Conservation (phyloP, 805 yeast genomes). For the Metschnikowia gruessii region DNA sequence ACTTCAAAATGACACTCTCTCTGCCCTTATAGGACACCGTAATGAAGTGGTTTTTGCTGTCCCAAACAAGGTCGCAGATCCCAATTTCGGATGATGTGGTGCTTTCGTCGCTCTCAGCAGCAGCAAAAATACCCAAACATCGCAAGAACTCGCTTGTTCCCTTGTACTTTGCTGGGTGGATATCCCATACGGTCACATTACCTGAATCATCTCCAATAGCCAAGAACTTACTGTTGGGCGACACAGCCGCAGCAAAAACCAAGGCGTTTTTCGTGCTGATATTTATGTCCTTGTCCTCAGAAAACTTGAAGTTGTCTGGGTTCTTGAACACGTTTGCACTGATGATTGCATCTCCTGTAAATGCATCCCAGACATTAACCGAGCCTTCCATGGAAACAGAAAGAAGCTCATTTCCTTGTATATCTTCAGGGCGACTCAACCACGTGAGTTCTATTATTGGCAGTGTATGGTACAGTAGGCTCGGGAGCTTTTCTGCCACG, state of each 20-base stretch:
- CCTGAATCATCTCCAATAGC: conserved; percentile 72
- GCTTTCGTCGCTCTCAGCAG: conserved; percentile 4
- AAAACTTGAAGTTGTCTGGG: conserved; percentile 23
- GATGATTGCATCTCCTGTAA: conserved; percentile 38
- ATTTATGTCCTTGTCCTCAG: conserved; percentile 10
- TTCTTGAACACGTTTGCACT: conserved; percentile 31
- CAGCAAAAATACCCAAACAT: conserved; percentile 26
- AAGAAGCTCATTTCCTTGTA: conserved; percentile 20
- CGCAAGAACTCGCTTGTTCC: conserved; percentile 18
- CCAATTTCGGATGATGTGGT: conserved; percentile 20
- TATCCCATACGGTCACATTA: conserved; percentile 51
- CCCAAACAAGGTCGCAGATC: conserved; percentile 41
- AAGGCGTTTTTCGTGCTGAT: conserved; percentile 47
- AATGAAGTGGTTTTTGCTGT: conserved; percentile 24
- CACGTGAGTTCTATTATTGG: conserved; percentile 57
- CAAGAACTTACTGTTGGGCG: conserved; percentile 46
- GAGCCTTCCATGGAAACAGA: conserved; percentile 67
- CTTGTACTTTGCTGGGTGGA: conserved; percentile 20
- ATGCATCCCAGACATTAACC: conserved; percentile 63
- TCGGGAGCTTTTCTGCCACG: conserved; percentile 11
- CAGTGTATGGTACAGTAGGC: conserved; percentile 44
- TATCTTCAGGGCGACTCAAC: conserved; percentile 35
- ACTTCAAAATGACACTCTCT: conserved; percentile 19
- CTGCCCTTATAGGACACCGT: conserved; percentile 36
- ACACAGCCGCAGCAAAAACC: conserved; percentile 51